These are phyloP conservation scores for Ganoderma lingzhi DNA, from an alignment of 1,284 basidiomycete genomes.

Conservation along the genomic window DNA sequence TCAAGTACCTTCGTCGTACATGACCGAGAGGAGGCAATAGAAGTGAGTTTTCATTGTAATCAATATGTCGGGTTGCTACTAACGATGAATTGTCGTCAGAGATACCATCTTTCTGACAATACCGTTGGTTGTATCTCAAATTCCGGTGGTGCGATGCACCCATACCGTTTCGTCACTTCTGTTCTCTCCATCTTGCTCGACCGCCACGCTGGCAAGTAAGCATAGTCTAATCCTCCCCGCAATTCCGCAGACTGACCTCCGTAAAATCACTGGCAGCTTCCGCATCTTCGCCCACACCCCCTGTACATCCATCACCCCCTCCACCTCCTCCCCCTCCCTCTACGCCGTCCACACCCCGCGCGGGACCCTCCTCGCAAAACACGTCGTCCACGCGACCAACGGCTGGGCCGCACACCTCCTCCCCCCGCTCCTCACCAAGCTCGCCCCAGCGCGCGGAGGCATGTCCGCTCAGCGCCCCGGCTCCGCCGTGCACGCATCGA, in stretches of 20 bases:
- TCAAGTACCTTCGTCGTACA: conserved; percentile 42
- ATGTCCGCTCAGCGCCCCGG: conserved; percentile 74
- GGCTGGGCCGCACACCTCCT: conserved; percentile 77
- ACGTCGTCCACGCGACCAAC: conserved; percentile 84
- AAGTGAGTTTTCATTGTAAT: conserved; percentile 38
- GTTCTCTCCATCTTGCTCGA: conserved; percentile 48
- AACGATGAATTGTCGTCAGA: conserved; percentile 36
- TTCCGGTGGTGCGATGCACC: conserved; percentile 53
- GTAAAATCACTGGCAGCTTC: conserved; percentile 42
- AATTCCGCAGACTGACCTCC: background rate
- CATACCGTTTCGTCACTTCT: conserved; percentile 55
- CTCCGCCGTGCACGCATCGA: conserved; percentile 37
- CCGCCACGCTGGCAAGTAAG: conserved; percentile 47
- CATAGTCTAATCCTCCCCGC: background rate
- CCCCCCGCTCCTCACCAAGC: conserved; percentile 49
- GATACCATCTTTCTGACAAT: conserved; percentile 45
- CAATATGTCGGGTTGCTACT: background rate
- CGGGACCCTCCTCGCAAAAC: conserved; percentile 60
- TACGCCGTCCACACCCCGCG: conserved; percentile 60
- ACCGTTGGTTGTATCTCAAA: conserved; percentile 49
- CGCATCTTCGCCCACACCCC: conserved; percentile 51
- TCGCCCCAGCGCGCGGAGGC: conserved; percentile 65
- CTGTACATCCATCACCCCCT: conserved; percentile 45
- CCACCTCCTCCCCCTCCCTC: conserved; percentile 26
- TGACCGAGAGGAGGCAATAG: conserved; percentile 43